phyloP scores from a whole-genome alignment of 1,284 basidiomycete genomes.

The Meripilus lineatus region DNA sequence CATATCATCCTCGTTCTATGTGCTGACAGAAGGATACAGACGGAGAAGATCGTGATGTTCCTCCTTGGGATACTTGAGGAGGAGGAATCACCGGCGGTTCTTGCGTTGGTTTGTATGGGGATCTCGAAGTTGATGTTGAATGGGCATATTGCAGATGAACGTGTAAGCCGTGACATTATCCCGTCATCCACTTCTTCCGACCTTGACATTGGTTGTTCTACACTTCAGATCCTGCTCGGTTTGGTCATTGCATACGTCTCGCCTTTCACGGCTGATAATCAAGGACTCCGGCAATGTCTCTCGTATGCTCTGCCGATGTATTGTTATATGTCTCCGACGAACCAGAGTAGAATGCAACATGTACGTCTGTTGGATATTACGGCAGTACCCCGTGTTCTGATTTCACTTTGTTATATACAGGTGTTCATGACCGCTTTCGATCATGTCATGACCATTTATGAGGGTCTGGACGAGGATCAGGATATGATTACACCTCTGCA shows the following conservation, averaged over 20 bases:
- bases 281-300: slow-evolving; percentile 84
- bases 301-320: slow-evolving; percentile 93
- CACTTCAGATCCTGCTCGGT: slow-evolving; percentile 65
- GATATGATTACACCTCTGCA: slow-evolving; percentile 79
- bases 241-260: slow-evolving; percentile 83
- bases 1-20: background rate
- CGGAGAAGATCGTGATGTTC: slow-evolving; percentile 65
- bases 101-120: slow-evolving; percentile 76
- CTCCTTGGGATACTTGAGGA: slow-evolving; percentile 65
- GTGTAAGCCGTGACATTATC: slow-evolving; percentile 36
- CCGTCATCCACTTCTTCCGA: background rate
- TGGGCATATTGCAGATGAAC: slow-evolving; percentile 70
- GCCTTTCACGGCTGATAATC: slow-evolving; percentile 78
- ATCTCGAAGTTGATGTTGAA: slow-evolving; percentile 85
- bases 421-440: slow-evolving; percentile 72
- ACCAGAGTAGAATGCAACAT: slow-evolving; percentile 73
- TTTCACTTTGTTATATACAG: slow-evolving; percentile 31
- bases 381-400: background rate
- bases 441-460: slow-evolving; percentile 58
- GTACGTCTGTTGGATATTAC: slow-evolving; percentile 34
- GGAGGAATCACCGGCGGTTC: slow-evolving; percentile 67
- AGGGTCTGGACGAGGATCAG: slow-evolving; percentile 66
- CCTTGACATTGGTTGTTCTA: background rate
- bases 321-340: slow-evolving; percentile 75
- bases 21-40: slow-evolving; percentile 31